Conservation (phyloP, 2,329 filamentous ascomycete genomes). For the Arthrobotrys entomopaga region DNA sequence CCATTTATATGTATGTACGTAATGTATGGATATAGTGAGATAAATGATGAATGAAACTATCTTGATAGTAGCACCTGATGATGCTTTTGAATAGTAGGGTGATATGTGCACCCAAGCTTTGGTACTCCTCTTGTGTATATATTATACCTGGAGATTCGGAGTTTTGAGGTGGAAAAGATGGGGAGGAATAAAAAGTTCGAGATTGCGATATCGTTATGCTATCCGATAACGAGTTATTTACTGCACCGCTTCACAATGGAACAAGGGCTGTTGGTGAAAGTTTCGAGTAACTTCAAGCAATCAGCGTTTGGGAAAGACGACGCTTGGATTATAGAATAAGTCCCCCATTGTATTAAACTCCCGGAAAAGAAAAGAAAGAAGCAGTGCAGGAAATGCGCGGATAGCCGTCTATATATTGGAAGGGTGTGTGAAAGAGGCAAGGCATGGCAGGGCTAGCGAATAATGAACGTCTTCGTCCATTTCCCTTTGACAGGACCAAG, state of each 20-base stretch:
- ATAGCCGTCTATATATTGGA: slow-evolving; percentile 55
- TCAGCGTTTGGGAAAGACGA: slow-evolving; percentile 32
- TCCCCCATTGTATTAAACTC: slow-evolving; percentile 46
- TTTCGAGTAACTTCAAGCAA: slow-evolving; percentile 54
- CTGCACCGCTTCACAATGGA: slow-evolving; percentile 45
- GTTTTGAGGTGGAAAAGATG: slow-evolving; percentile 15
- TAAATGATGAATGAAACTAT: too few species aligned
- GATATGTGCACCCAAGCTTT: not conserved
- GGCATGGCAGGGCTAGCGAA: slow-evolving; percentile 29
- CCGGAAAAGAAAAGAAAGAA: slow-evolving; percentile 48
- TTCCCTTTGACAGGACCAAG: slow-evolving; percentile 10
- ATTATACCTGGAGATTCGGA: slow-evolving; percentile 19
- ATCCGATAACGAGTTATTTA: slow-evolving; percentile 34
- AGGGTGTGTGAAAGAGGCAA: slow-evolving; percentile 26
- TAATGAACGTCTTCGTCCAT: slow-evolving; percentile 19
- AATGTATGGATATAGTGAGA: too few species aligned
- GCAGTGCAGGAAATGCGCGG: slow-evolving; percentile 39
- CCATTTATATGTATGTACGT: not conserved
- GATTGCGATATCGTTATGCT: slow-evolving; percentile 31
- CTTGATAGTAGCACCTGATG: not conserved
- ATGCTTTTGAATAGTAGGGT: not conserved
- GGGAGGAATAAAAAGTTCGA: slow-evolving; percentile 29
- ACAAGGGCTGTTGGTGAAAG: slow-evolving; percentile 36
- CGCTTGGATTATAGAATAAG: slow-evolving; percentile 29
- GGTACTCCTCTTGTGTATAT: not conserved